Evolutionary conservation across 2,329 filamentous ascomycete species (phyloP).

Genomic region (Aspergillus hiratsukae): DNA sequence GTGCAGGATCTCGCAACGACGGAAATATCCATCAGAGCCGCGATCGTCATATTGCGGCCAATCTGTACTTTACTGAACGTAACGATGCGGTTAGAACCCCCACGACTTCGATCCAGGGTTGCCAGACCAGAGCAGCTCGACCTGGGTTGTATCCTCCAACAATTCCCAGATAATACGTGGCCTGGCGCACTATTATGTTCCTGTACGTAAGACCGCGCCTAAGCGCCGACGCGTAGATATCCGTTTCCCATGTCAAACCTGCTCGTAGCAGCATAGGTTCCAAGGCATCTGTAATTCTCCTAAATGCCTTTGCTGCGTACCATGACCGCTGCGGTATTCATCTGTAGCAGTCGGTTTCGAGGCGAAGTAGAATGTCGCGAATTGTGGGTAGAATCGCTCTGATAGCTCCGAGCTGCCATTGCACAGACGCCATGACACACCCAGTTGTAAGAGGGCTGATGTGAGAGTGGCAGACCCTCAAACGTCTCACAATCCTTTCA

Average conservation of each 20-base stretch:
- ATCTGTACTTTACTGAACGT: neutral
- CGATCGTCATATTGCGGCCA: neutral
- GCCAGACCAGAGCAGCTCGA: neutral
- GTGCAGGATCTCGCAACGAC: neutral
- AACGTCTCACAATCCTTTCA: slow-evolving; percentile 34
- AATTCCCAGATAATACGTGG: neutral
- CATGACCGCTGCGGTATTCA: neutral
- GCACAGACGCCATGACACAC: neutral
- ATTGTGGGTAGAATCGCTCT: no score
- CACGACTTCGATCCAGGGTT: no score
- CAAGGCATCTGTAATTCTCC: neutral
- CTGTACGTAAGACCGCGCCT: neutral
- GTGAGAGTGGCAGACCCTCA: neutral
- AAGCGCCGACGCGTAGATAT: neutral
- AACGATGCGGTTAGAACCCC: neutral
- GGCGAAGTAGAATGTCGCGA: no score
- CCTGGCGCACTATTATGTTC: neutral
- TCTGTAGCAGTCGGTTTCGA: no score
- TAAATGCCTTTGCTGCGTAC: no score
- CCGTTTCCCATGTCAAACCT: no score
- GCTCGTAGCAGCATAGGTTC: neutral
- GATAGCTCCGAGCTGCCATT: neutral
- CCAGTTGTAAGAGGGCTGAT: neutral
- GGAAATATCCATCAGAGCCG: neutral
- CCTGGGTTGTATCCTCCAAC: neutral